These are phyloP conservation scores for Stachybotrys echinatus DNA, from an alignment of 2,329 filamentous ascomycete genomes.

Conservation along the genomic window DNA sequence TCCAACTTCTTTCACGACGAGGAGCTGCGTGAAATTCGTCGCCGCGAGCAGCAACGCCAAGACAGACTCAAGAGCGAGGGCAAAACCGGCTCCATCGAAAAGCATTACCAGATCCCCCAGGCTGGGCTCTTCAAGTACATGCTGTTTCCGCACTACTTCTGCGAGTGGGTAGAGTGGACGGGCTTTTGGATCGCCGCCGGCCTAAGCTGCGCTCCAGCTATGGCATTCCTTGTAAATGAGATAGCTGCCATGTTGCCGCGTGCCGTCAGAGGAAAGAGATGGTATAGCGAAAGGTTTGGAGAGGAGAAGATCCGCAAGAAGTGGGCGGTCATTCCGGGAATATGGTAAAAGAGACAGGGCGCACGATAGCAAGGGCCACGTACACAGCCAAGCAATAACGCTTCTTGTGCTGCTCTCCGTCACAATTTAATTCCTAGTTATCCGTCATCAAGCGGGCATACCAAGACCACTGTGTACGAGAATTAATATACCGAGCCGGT, in stretches of 20 bases:
- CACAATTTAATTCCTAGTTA: no score
- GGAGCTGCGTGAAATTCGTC: conserved; percentile 78
- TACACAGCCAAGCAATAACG: no score
- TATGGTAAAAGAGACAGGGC: no score
- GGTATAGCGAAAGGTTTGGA: conserved; percentile 88
- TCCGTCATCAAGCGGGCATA: no score
- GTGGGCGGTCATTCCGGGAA: conserved; percentile 63
- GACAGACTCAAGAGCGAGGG: conserved; percentile 25
- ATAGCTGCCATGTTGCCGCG: conserved; percentile 85
- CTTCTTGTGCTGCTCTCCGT: no score
- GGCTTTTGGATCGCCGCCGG: conserved; percentile 79
- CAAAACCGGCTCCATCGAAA: conserved; percentile 40
- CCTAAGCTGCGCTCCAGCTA: conserved; percentile 64
- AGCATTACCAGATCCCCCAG: conserved; percentile 82
- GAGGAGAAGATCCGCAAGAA: conserved; percentile 69
- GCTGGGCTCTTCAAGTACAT: conserved; percentile 78
- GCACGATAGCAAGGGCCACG: no score
- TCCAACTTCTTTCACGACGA: conserved; percentile 89
- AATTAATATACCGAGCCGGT: no score
- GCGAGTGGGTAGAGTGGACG: conserved; percentile 93
- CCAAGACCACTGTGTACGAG: no score
- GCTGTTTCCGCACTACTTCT: conserved; percentile 90
- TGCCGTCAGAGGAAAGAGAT: conserved; percentile 72
- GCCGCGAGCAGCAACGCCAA: conserved; percentile 59
- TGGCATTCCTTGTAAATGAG: conserved; percentile 82